Evolutionary conservation across 2,329 filamentous ascomycete genomes (phyloP), one percentile per base, ranked within the genome.

Genomic region (Westerdykella aurantiaca): DNA sequence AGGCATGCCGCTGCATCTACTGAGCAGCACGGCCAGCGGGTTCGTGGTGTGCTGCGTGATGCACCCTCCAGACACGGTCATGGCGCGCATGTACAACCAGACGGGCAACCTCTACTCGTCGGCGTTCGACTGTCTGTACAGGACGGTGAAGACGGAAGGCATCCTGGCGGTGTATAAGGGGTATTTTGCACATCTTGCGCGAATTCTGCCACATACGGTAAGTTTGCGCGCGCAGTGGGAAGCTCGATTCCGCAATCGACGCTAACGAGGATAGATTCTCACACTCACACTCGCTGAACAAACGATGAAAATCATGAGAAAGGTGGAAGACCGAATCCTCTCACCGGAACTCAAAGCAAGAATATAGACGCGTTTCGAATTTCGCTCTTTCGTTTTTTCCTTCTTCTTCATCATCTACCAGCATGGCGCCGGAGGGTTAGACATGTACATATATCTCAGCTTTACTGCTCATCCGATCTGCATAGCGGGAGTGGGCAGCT

Each of bases 41-140:
- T 95, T 98, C 60, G 93, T 95, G 11, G 93, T 98, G 14, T 98
- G 93, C 73, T 88, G 87, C 57, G 83, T 97, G 51, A 98, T 98
- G 93, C 93, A 98, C 63, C 93, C 93, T 42, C 93, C 93, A 79
- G 93, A 98, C 68, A 98, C 93, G 5, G 87, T 98, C 71, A 98
- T 98, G 93, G 93, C 88, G 49, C 85, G 93, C 50, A 84, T 98
- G 76, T 98, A 98, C 76, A 98, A 98, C 74, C 93, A 98, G 69
- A 95, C 90, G 49, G 93, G 93, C 41, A 95, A 96, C 65, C 78
- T 98, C n/a, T 98, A 98, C 75, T 83, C 79, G 55, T 86, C 90
- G 46, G 88, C 94, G 4, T 86, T 95, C 51, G 93, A 98, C 71
- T 98, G 93, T 66, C 70, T 97, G 47, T 81, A 79, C 65, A 90